Evolutionary conservation across 2,329 filamentous ascomycete species (phyloP).

Genomic region (Zymoseptoria ardabiliae): DNA sequence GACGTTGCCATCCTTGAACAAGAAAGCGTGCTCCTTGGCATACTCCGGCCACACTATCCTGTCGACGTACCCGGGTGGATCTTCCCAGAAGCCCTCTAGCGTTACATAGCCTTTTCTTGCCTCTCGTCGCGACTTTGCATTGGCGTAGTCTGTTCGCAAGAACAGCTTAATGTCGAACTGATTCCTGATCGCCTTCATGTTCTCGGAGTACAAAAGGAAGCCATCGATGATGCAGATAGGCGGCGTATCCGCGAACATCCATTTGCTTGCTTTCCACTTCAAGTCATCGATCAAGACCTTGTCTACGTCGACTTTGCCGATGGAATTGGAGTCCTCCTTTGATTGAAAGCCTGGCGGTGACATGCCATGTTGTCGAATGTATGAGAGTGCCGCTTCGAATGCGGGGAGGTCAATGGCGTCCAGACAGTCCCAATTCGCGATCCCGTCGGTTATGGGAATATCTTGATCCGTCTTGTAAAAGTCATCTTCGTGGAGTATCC

Average conservation of each 20-base stretch:
- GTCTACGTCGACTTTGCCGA: constrained; percentile 37
- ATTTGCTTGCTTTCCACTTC: constrained; percentile 21
- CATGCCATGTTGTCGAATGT: constrained; percentile 62
- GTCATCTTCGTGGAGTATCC: constrained; percentile 91
- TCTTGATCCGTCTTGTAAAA: constrained; percentile 79
- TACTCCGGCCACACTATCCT: constrained; percentile 96
- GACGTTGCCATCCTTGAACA: constrained; percentile 66
- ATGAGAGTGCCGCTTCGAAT: constrained; percentile 58
- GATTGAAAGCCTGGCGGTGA: constrained; percentile 48
- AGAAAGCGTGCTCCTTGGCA: constrained; percentile 68
- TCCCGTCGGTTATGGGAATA: constrained; percentile 45
- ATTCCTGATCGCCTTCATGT: constrained; percentile 45
- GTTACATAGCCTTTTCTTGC: constrained; percentile 71
- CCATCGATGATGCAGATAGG: constrained; percentile 73
- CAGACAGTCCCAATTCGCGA: constrained; percentile 89
- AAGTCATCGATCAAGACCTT: constrained; percentile 23
- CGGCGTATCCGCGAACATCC: constrained; percentile 23
- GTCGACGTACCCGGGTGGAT: constrained; percentile 91
- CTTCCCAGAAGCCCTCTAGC: constrained; percentile 81
- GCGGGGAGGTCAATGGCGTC: constrained; percentile 65
- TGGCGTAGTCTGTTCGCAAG: constrained; percentile 59
- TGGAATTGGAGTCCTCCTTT: constrained; percentile 53
- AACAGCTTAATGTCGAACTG: constrained; percentile 72
- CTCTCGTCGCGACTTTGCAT: constrained; percentile 58
- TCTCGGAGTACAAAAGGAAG: constrained; percentile 71